Base-by-base conservation (phyloP, 2,329 filamentous ascomycete species). In the Fusarium sp. region DNA sequence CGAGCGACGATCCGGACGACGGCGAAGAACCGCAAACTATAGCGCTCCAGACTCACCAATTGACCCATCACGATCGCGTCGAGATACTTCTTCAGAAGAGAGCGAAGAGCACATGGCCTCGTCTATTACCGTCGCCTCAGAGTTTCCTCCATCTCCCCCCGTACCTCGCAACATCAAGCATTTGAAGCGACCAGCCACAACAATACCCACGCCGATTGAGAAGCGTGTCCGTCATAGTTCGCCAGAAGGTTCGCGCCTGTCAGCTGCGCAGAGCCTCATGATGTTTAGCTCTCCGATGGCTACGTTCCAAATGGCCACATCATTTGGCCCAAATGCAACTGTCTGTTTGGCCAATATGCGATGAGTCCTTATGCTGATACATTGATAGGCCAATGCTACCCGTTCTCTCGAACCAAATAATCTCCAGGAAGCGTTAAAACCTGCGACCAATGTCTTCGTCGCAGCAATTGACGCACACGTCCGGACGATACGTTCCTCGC, bases 251-350 rank as follows among this genome's bases (percentile, higher is more conserved):
- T 79, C 77, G n/a, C 77, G 77, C 9, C 71, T 78, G 7, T 79
- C 77, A 10, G 77, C 77, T 22, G 77, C 77, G 5, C 77, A 79
- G 66, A 79, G 77, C 48, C 53, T 79, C 38, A 79, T 79, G 77
- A 77, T 79, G 64, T 79, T 79, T 44, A 79, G 77, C 54, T 79
- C 77, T 24, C 77, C 77, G 6, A 78, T 78, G 77, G 74, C 75
- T 28, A 70, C 75, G n/a, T 79, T 77, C 58, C 77, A 79, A n/a
- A 78, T 79, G 77, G 72, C 72, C 13, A 69, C 77, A 11, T 70
- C 74, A n/a, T 72, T 70, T 41, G 66, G 67, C 7, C 47, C 71
- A 12, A 70, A 60, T 62, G 64, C 62, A 50, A 63, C 70, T 26
- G 77, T 78, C 7, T 61, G 77, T 77, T 28, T 32, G 30, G 4